These are phyloP conservation scores for Fusarium falciforme DNA, from an alignment of 2,329 filamentous ascomycete species.

Conservation along the genomic window DNA sequence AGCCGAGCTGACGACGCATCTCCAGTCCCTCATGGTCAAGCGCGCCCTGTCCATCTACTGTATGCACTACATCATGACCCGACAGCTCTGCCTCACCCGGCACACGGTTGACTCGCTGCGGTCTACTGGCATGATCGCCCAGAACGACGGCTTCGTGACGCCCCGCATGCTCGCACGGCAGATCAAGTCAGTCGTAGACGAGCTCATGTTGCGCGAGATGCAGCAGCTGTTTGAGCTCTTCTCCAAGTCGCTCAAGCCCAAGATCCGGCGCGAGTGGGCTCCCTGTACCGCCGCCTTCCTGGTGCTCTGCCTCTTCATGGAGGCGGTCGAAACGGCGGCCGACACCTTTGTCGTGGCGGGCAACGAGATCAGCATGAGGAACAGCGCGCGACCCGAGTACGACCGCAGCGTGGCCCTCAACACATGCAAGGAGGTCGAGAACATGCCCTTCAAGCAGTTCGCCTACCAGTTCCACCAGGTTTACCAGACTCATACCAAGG, in stretches of 20 bases:
- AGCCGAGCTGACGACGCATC: slow-evolving; percentile 19
- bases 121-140: slow-evolving; percentile 56
- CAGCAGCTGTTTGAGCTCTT: slow-evolving; percentile 64
- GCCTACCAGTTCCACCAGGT: slow-evolving; percentile 70
- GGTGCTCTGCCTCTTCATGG: slow-evolving; percentile 69
- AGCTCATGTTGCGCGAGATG: slow-evolving; percentile 64
- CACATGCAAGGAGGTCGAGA: slow-evolving; percentile 64
- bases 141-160: slow-evolving; percentile 59
- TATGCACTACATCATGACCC: slow-evolving; percentile 68
- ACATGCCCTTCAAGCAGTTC: slow-evolving; percentile 70
- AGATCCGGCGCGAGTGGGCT: slow-evolving; percentile 65
- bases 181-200: slow-evolving; percentile 67
- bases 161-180: slow-evolving; percentile 67
- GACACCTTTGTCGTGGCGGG: slow-evolving; percentile 64
- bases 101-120: slow-evolving; percentile 56
- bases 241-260: slow-evolving; percentile 64
- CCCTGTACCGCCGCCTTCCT: slow-evolving; percentile 68
- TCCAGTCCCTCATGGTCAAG: slow-evolving; percentile 61
- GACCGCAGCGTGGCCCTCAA: slow-evolving; percentile 58
- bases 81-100: slow-evolving; percentile 64
- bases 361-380: slow-evolving; percentile 61
- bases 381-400: slow-evolving; percentile 51
- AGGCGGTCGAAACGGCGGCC: slow-evolving; percentile 64
- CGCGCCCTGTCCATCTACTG: slow-evolving; percentile 65
- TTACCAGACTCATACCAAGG: slow-evolving; percentile 67